Evolutionary conservation across 2,329 filamentous ascomycete genomes (phyloP), one percentile per base, ranked within the genome.

Genomic region (Periconia macrospinosa): DNA sequence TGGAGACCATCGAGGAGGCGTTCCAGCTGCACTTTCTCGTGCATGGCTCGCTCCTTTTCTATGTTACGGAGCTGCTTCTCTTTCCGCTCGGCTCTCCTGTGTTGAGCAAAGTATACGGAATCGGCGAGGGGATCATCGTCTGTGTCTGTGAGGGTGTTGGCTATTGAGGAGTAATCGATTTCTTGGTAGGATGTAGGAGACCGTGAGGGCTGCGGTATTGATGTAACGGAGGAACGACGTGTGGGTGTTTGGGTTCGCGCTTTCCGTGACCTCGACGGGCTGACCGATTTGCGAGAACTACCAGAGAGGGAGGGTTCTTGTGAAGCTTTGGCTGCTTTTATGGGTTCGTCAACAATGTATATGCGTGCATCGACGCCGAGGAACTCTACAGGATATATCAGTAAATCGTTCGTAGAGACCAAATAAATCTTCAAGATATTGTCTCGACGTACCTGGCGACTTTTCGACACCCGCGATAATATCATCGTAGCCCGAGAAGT

Each of bases 401-500:
- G 37, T 37, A 49, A n/a, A 15, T 17, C 33, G 18, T 19, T 11
- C 5, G 10, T 15, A 13, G 8, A 33, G 19, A 44, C 23, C 17
- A 37, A 47, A 20, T 41, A 47, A 9, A 14, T 37, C 11, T 13
- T 37, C 11, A 55, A 50, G 17, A 63, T 57, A 41, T 63, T 57
- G 42, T 54, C 46, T 9, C 62, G 11, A 62, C 62, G 72, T 82
- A 92, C 92, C 88, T 63, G 88, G 81, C 75, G 92, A 88, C 65
- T 88, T 88, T 40, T 87, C 85, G 58, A 91, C 87, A 69, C 95
- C 90, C 57, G 90, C 92, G 76, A 97, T 91, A 61, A 97, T 85
- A 71, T 96, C 91, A 75, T 97, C 92, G 74, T 96, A 97, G 68
- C 95, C 92, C 49, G 90, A 87, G 69, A 97, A 97, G 76, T 96